Evolutionary conservation across 495 filamentous ascomycete genomes (phyloP), one percentile per base, ranked within the genome.

Genomic region (Hamigera avellanea): DNA sequence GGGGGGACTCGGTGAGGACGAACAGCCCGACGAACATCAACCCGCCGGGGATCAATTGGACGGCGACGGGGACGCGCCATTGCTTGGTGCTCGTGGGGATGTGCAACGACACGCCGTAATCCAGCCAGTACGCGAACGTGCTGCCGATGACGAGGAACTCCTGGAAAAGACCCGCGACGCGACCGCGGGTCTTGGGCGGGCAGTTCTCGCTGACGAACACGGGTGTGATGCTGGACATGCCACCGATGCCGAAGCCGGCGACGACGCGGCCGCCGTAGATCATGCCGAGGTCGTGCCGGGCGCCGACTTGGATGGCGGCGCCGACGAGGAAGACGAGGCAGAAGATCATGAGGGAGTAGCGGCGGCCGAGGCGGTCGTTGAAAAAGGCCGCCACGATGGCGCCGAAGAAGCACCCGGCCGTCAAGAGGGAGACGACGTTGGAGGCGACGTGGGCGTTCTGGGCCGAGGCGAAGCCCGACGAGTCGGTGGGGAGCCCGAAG

Each of bases 381-480:
- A 72, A 62, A 33, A 47, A 62, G 34, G 77, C 78, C 10, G 73
- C 75, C 14, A 70, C 59, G 15, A 80, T 61, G 10, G 76, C 67
- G 33, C 78, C 78, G 52, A 80, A 82, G 63, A 81, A 81, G 43
- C 75, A 77, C 26, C 78, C 78, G 2, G 76, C 78, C 43, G 72
- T 73, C 15, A 80, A 57, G 15, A 79, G 62, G 35, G 75, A 78
- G 10, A 76, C 73, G 26, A 77, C 67, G 35, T 77, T 76, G 14
- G 68, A 71, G 4, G 68, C 56, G 10, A 73, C 56, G 13, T 64
- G 41, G 6, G 64, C 56, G 33, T 70, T 74, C 21, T 50, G 19
- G 1, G 35, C 27, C 10, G 37, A 48, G 32, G 57, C 50, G 30
- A 62, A 66, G 0, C 57, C 61, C 6, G 40, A 42, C 1, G 40